phyloP scores from a whole-genome alignment of 192 early-diverging fungal species.

The Umbelopsis sp. region DNA sequence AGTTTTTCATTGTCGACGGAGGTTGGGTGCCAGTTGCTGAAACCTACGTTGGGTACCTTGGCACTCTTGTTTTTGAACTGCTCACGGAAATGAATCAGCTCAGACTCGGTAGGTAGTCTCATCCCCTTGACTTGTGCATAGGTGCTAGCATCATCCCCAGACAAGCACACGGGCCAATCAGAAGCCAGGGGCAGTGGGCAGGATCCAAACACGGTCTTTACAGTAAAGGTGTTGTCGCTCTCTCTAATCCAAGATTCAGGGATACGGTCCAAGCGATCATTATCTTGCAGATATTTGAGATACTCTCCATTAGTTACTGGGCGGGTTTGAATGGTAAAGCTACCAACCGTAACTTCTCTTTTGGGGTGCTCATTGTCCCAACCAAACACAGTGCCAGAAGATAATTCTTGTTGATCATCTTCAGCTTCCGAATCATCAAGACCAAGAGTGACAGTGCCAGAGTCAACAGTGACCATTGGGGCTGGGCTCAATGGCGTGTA shows the following conservation, averaged over 20 bases:
- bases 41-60: constrained; percentile 67
- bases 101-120: constrained; percentile 78
- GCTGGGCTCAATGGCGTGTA: background rate
- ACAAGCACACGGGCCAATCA: constrained; percentile 76
- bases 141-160: constrained; percentile 65
- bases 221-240: constrained; percentile 22
- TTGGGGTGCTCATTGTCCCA: constrained; percentile 91
- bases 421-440: constrained; percentile 58
- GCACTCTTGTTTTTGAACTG: constrained; percentile 39
- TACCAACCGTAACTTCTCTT: constrained; percentile 29
- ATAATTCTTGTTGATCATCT: constrained; percentile 42
- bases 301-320: constrained; percentile 86
- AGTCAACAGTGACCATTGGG: background rate
- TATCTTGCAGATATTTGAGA: constrained; percentile 50
- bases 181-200: constrained; percentile 52
- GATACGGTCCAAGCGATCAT: constrained; percentile 25
- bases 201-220: constrained; percentile 72
- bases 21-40: constrained; percentile 68
- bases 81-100: constrained; percentile 54
- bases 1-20: constrained; percentile 35
- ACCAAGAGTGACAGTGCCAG: constrained; percentile 54
- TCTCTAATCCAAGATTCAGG: constrained; percentile 61
- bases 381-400: constrained; percentile 59
- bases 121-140: constrained; percentile 65
- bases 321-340: constrained; percentile 72